phyloP scores from a whole-genome alignment of 768 basidiomycete genomes.

The Pulveroboletus ravenelii region DNA sequence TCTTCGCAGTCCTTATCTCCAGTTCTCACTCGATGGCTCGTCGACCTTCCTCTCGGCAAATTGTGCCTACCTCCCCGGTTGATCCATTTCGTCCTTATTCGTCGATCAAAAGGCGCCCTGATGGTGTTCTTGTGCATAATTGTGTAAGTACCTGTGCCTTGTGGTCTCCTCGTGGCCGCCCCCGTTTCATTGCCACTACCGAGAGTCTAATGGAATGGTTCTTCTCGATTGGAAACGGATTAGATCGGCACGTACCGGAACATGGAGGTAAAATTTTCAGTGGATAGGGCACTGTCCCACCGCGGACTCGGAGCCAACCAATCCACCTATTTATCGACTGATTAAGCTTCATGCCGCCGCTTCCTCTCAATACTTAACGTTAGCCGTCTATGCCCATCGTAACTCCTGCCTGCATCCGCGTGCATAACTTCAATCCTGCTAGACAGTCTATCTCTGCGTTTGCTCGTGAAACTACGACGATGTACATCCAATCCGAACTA shows the following conservation, averaged over 20 bases:
- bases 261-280: constrained; percentile 12
- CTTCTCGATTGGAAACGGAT: constrained; percentile 11
- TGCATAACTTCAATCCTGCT: background rate
- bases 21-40: background rate
- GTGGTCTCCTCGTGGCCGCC: constrained; percentile 16
- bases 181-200: constrained; percentile 20
- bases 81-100: background rate
- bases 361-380: constrained; percentile 15
- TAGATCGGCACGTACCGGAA: constrained; percentile 12
- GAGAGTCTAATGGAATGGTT: constrained; percentile 7
- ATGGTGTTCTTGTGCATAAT: background rate
- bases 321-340: background rate
- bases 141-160: constrained; percentile 12
- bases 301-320: constrained; percentile 3
- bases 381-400: constrained; percentile 1
- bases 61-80: background rate
- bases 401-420: constrained; percentile 9
- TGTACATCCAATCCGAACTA: constrained; percentile 3
- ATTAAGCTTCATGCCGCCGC: constrained; percentile 12
- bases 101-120: background rate
- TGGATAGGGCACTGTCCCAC: constrained; percentile 15
- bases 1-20: background rate
- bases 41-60: background rate
- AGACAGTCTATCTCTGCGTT: background rate
- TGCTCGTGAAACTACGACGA: background rate